Base-by-base conservation (phyloP, 768 basidiomycete genomes). In the Tubosaeta sp. region DNA sequence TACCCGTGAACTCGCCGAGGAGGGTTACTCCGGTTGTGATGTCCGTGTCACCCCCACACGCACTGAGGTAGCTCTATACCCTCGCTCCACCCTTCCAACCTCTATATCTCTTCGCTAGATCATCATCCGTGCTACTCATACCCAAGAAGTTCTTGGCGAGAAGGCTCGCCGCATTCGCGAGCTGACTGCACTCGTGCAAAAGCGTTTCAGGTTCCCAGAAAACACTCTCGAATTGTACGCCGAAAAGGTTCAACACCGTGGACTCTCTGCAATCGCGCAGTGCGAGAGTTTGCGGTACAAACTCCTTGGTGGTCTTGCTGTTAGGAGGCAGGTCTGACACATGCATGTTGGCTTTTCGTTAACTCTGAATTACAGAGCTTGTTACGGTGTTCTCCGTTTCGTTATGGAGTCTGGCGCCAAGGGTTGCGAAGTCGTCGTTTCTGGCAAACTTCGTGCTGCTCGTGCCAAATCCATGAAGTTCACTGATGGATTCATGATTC, bases 391-490 rank as follows among this genome's bases (percentile, higher is more conserved):
- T 66, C 93, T 99, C 68, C 93, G 97, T 68, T 99, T 97, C 79
- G 94, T 99, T 64, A 99, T 99, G 97, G 97, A 99, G 77, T 97
- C 95, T 53, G 91, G 91, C 63, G 97, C 97, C 61, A 99, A 99
- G 78, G 97, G 97, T 73, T 97, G 95, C 69, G 97, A 99, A 75
- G 97, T 99, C 58, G 92, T 98, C 68, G 95, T 99, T 59, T 98
- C 95, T 58, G 97, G 97, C 70, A 99, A 99, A 76, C 92, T 99
- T 69, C 93, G 97, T 71, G 97, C 95, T 60, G 97, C 97, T 60
- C 94, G 95, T 82, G 97, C 97, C 67, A 99, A 99, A 77, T 91
- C 93, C 17, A 99, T 99, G 97, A 99, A 99, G 76, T 98, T 99
- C 79, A 97, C 95, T 69, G 97, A 99, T 67, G 97, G 97, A 50